Conservation (phyloP, 352 stramenopile genomes). For the Elongisporangium senticosum region DNA sequence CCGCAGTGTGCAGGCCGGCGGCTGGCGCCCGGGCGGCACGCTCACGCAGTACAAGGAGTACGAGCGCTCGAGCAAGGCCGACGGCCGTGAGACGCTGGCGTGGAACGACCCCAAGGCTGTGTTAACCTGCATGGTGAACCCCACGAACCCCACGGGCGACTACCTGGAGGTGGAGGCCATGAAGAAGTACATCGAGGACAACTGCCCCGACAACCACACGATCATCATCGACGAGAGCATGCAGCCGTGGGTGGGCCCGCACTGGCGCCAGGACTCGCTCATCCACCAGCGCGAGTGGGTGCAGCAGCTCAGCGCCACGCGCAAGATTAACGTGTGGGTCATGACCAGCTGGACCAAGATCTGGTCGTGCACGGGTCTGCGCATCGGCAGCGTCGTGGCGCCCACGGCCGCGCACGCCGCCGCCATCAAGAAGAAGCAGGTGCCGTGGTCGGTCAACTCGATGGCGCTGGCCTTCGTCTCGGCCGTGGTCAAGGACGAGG, state of each 20-base stretch:
- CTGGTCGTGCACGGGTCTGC: constrained; percentile 88
- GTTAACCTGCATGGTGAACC: constrained; percentile 87
- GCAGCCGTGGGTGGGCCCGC: constrained; percentile 84
- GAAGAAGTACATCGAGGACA: constrained; percentile 84
- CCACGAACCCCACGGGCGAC: constrained; percentile 87
- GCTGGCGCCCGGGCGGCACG: constrained; percentile 68
- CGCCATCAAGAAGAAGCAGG: constrained; percentile 87
- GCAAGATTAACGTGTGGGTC: constrained; percentile 86
- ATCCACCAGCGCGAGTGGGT: constrained; percentile 86
- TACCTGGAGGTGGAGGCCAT: constrained; percentile 79
- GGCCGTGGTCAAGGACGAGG: constrained; percentile 71
- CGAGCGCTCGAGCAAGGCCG: constrained; percentile 77
- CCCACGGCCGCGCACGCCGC: constrained; percentile 70
- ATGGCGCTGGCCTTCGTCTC: constrained; percentile 87
- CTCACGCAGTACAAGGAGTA: constrained; percentile 87
- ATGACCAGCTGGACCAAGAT: constrained; percentile 93
- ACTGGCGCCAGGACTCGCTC: constrained; percentile 83
- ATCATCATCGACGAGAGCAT: constrained; percentile 91
- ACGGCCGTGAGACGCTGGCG: constrained; percentile 68
- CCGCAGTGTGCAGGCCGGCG: constrained; percentile 64
- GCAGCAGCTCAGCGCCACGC: constrained; percentile 57
- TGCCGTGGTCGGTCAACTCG: constrained; percentile 89
- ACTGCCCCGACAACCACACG: constrained; percentile 82
- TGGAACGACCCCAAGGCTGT: constrained; percentile 67
- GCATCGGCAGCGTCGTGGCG: constrained; percentile 84